These are phyloP conservation scores for Apophysomyces sp. DNA, from an alignment of 371 early-diverging fungal species.

Conservation along the genomic window DNA sequence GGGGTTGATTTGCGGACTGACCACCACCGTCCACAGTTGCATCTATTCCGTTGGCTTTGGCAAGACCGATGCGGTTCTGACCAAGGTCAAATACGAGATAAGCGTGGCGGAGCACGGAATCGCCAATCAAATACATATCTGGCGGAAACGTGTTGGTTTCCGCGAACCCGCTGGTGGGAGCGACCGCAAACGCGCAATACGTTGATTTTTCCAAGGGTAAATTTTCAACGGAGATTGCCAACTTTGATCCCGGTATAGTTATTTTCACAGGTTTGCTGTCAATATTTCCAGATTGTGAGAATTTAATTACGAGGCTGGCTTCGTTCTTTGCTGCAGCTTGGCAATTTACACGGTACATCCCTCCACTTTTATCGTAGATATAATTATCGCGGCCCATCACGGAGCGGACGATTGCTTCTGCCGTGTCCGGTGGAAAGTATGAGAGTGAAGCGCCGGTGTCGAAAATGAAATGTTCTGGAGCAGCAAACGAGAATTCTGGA, in stretches of 20 bases:
- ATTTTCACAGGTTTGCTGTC: conserved; percentile 7
- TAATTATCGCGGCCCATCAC: neutral
- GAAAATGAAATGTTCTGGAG: conserved; percentile 21
- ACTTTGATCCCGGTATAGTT: conserved; percentile 17
- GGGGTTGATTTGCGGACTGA: neutral
- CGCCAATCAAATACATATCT: conserved; percentile 12
- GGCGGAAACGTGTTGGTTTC: neutral
- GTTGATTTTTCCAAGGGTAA: neutral
- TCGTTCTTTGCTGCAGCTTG: neutral
- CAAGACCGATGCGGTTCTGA: conserved; percentile 14
- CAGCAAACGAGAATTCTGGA: neutral
- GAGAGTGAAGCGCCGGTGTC: conserved; percentile 34
- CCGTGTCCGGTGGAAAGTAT: conserved; percentile 13
- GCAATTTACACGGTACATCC: conserved; percentile 19
- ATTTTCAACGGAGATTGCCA: conserved; percentile 19
- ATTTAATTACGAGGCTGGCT: too few species aligned
- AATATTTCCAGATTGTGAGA: too few species aligned
- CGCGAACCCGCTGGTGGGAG: conserved; percentile 7
- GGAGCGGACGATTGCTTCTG: neutral
- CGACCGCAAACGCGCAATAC: conserved; percentile 29
- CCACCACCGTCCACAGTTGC: neutral
- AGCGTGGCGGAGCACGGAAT: conserved; percentile 29
- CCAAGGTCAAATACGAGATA: conserved; percentile 36
- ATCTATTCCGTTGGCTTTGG: neutral
- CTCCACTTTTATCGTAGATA: conserved; percentile 15